Conservation (phyloP, 2,329 filamentous ascomycete species). For the Fusarium nisikadoi region DNA sequence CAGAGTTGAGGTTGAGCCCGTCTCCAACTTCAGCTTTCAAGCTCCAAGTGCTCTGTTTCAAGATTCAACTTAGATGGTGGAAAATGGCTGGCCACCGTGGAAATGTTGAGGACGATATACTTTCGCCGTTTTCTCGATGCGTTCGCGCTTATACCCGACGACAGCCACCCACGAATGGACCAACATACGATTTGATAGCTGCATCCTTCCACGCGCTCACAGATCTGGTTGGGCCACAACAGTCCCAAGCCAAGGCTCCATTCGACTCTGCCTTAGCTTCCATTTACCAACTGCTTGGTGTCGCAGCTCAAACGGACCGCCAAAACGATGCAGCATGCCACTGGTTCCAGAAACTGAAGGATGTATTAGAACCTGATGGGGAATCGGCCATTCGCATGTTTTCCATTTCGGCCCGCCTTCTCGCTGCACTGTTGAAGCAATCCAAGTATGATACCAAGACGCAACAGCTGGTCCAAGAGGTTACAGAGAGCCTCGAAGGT, state of each 20-base stretch:
- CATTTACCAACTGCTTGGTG: constrained; percentile 65
- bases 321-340: constrained; percentile 61
- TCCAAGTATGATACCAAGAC: constrained; percentile 50
- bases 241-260: constrained; percentile 48
- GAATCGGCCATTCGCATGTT: constrained; percentile 63
- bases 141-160: constrained; percentile 70
- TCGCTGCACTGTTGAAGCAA: constrained; percentile 64
- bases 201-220: constrained; percentile 48
- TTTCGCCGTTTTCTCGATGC: constrained; percentile 73
- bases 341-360: constrained; percentile 64
- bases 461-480: constrained; percentile 57
- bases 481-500: constrained; percentile 66
- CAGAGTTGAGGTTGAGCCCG: constrained; percentile 64
- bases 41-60: constrained; percentile 72
- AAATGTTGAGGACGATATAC: constrained; percentile 70
- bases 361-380: constrained; percentile 49
- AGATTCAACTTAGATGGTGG: constrained; percentile 73
- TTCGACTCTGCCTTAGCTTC: constrained; percentile 57
- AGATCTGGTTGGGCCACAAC: constrained; percentile 48
- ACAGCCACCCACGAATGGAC: constrained; percentile 51
- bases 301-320: constrained; percentile 58
- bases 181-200: constrained; percentile 51
- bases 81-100: constrained; percentile 67
- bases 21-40: constrained; percentile 68
- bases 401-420: constrained; percentile 64